These are phyloP conservation scores for Xylariaceae sp. DNA, from an alignment of 2,329 filamentous ascomycete genomes.

Conservation along the genomic window DNA sequence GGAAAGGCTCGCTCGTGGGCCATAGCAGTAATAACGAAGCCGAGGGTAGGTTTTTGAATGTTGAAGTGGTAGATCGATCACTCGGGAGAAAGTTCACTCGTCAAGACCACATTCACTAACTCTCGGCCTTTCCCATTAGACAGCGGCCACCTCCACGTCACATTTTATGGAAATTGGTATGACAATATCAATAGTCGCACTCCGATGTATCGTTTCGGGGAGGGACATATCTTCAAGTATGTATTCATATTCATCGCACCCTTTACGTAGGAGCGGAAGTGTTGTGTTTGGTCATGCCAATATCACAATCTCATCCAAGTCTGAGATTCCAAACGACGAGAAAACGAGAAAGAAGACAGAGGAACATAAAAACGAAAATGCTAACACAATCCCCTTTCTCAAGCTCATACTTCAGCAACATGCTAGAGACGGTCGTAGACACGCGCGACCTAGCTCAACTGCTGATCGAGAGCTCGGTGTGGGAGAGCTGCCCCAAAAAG, in stretches of 20 bases:
- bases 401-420: slow-evolving; percentile 16
- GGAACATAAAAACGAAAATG: not conserved
- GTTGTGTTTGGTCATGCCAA: not conserved
- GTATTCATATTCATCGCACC: not conserved
- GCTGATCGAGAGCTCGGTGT: slow-evolving; percentile 20
- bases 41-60: slow-evolving; percentile 30
- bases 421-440: slow-evolving; percentile 15
- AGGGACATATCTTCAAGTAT: slow-evolving; percentile 44
- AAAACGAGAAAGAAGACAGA: not conserved
- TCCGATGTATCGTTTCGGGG: slow-evolving; percentile 54
- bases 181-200: slow-evolving; percentile 51
- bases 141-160: slow-evolving; percentile 49
- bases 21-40: slow-evolving; percentile 50
- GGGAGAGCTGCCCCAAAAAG: slow-evolving; percentile 17
- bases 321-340: not conserved
- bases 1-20: slow-evolving; percentile 54
- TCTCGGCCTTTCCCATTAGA: slow-evolving; percentile 29
- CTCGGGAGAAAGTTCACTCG: not conserved
- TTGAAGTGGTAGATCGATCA: not conserved
- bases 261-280: not conserved
- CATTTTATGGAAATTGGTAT: slow-evolving; percentile 54
- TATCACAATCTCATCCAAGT: not conserved
- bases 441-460: slow-evolving; percentile 17
- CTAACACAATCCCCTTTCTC: not conserved
- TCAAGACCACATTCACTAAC: not conserved